phyloP scores from a whole-genome alignment of 495 filamentous ascomycete genomes.

The Cudoniella acicularis region DNA sequence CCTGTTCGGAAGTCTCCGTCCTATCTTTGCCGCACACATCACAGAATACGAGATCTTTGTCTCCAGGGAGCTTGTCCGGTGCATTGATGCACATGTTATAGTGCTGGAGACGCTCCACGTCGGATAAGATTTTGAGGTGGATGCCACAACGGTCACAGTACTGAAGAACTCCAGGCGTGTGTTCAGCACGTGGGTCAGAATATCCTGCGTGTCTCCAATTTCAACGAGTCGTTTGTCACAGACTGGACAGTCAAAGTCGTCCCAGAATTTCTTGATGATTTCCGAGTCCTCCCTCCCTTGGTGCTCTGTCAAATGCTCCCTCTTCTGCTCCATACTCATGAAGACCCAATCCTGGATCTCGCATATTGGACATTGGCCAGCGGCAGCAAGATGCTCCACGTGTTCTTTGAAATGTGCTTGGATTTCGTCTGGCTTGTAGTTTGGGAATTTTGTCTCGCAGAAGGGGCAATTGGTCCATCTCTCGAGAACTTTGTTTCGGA shows the following conservation, averaged over 20 bases:
- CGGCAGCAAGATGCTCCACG: neutral
- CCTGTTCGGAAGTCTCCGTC: neutral
- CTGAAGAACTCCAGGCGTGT: slow-evolving; percentile 9
- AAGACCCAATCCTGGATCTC: slow-evolving; percentile 10
- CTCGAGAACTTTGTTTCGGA: slow-evolving; percentile 18
- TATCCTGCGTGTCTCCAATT: neutral
- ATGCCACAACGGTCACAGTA: slow-evolving; percentile 20
- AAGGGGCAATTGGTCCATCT: slow-evolving; percentile 15
- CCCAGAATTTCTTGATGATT: slow-evolving; percentile 11
- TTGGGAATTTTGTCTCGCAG: slow-evolving; percentile 8
- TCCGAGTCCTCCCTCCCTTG: neutral
- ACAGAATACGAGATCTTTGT: slow-evolving; percentile 6
- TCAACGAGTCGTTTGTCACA: slow-evolving; percentile 16
- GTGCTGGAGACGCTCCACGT: slow-evolving; percentile 7
- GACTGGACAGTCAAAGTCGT: slow-evolving; percentile 13
- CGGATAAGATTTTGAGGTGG: neutral
- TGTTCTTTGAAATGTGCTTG: slow-evolving; percentile 7
- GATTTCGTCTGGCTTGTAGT: slow-evolving; percentile 5
- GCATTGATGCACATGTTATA: slow-evolving; percentile 1
- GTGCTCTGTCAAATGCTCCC: slow-evolving; percentile 12
- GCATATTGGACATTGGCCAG: slow-evolving; percentile 17
- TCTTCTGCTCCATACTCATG: slow-evolving; percentile 13
- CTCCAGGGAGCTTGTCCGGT: neutral
- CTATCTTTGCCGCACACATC: slow-evolving; percentile 10
- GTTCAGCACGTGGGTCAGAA: slow-evolving; percentile 15